Conservation (phyloP, 176 grass and related monocot genomes). For the Metroxylon sagu region DNA sequence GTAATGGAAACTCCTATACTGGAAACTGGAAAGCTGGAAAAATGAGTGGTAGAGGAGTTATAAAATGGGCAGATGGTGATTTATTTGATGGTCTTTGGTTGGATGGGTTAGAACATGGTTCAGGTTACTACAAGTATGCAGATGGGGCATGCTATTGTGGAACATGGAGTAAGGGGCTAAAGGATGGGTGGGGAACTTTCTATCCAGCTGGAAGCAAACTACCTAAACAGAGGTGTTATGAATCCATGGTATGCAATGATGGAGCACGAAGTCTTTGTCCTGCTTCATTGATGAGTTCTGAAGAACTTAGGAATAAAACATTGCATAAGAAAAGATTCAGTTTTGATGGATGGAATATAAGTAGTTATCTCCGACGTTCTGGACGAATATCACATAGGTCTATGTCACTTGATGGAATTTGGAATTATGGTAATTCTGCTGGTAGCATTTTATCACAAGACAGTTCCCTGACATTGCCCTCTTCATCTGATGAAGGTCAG, state of each 20-base stretch:
- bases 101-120: conserved; percentile 70
- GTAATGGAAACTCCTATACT: conserved; percentile 54
- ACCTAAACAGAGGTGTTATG: conserved; percentile 56
- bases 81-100: conserved; percentile 68
- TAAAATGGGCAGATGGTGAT: conserved; percentile 84
- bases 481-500: conserved; percentile 30
- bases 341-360: conserved; percentile 35
- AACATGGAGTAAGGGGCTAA: conserved; percentile 83
- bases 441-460: conserved; percentile 41
- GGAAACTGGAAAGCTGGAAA: conserved; percentile 84
- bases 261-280: conserved; percentile 10
- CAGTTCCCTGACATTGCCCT: conserved; percentile 24
- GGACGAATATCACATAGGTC: conserved; percentile 71
- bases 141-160: conserved; percentile 71
- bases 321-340: conserved; percentile 36
- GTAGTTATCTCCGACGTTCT: conserved; percentile 31
- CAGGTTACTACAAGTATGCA: conserved; percentile 65
- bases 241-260: conserved; percentile 35
- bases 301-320: conserved; percentile 24
- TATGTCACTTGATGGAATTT: conserved; percentile 24
- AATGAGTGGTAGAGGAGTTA: conserved; percentile 76
- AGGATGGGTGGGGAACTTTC: conserved; percentile 83
- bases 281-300: conserved; percentile 33
- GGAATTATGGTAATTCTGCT: conserved; percentile 37
- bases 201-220: conserved; percentile 70